Percentiles rank a stretch among this genome's conserved stretches.
Conservation (phyloP, 2,329 filamentous ascomycete genomes). For the Zymoseptoria ardabiliae region DNA sequence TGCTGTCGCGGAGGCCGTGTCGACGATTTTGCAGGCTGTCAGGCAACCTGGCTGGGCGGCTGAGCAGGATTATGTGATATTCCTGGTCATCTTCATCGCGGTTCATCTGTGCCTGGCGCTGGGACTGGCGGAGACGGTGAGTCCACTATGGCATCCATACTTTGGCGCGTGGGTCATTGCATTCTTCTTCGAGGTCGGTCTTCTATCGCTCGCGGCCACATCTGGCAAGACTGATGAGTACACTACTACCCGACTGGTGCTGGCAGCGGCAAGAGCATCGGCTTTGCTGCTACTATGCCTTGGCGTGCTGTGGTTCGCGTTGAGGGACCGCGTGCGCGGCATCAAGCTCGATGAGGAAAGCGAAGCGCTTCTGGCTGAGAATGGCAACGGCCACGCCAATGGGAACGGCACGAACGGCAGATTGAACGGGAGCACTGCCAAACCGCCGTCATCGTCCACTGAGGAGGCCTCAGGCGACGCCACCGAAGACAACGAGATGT, state of each 20-base stretch:
- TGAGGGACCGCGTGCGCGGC: constrained; percentile 12
- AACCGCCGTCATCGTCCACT: constrained; percentile 3
- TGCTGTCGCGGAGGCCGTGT: constrained; percentile 16
- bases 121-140: constrained; percentile 19
- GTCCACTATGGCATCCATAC: constrained; percentile 26
- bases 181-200: constrained; percentile 17
- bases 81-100: constrained; percentile 14
- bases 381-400: background rate
- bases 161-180: constrained; percentile 21
- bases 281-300: constrained; percentile 11
- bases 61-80: constrained; percentile 21
- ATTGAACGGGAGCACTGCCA: constrained; percentile 6
- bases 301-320: constrained; percentile 8
- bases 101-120: constrained; percentile 18
- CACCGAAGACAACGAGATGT: constrained; percentile 11
- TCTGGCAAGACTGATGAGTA: constrained; percentile 8
- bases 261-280: constrained; percentile 13
- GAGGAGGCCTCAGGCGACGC: constrained; percentile 2
- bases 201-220: constrained; percentile 12
- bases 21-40: constrained; percentile 13
- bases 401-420: constrained; percentile 10
- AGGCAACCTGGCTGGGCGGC: constrained; percentile 7
- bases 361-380: constrained; percentile 18
- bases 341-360: constrained; percentile 16
- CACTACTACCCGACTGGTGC: constrained; percentile 6